phyloP scores from a whole-genome alignment of 306 rosid genomes.

The Elaeagnus macrophylla region DNA sequence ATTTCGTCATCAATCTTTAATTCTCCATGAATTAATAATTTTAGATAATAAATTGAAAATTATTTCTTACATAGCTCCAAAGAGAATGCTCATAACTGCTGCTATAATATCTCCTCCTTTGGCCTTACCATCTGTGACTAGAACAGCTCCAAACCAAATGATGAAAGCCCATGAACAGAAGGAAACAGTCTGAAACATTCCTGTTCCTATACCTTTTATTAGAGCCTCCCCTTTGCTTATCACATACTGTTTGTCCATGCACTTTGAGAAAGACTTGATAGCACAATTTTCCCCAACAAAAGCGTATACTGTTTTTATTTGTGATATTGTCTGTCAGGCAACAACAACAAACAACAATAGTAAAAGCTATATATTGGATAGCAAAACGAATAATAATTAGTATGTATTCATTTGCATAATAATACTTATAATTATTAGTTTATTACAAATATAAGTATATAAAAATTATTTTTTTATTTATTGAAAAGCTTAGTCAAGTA shows the following conservation, averaged over 20 bases:
- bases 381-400: too few species aligned
- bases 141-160: slow-evolving; percentile 80
- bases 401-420: too few species aligned
- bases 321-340: slow-evolving; percentile 59
- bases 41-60: background rate
- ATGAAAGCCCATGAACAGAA: slow-evolving; percentile 80
- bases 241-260: slow-evolving; percentile 43
- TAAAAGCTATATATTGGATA: too few species aligned
- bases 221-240: slow-evolving; percentile 72
- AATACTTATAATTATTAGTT: too few species aligned
- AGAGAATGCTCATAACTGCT: slow-evolving; percentile 86
- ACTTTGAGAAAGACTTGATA: slow-evolving; percentile 40
- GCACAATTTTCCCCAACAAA: slow-evolving; percentile 70
- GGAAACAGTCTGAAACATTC: slow-evolving; percentile 69
- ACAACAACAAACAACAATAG: slow-evolving; percentile 7
- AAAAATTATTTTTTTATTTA: too few species aligned
- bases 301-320: slow-evolving; percentile 77
- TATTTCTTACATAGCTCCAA: slow-evolving; percentile 73
- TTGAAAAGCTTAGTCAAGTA: background rate
- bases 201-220: slow-evolving; percentile 76
- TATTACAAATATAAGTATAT: background rate
- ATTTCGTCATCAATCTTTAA: too few species aligned
- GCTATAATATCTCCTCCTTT: slow-evolving; percentile 60
- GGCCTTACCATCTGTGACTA: slow-evolving; percentile 50
- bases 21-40: too few species aligned